Base-by-base conservation (phyloP, 2,329 filamentous ascomycete genomes). In the Xylariaceae sp. region DNA sequence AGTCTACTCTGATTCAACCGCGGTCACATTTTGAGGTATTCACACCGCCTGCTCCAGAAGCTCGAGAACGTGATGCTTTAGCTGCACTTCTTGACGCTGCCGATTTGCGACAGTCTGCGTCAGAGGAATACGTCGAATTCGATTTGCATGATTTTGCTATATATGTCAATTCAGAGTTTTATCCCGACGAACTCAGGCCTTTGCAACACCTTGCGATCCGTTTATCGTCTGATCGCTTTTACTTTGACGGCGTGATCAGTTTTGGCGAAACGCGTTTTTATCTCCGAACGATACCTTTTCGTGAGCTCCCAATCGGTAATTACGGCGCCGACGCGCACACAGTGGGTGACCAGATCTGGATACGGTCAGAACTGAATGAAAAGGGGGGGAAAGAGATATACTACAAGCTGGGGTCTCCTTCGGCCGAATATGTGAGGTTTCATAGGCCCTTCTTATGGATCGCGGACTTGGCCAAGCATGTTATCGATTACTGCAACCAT, bases 361-460 rank as follows among this genome's bases (percentile, higher is more conserved):
- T 93, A 2, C 80, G 84, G 18, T 89, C 89, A 0, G 47, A 62
- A 0, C 50, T 73, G 0, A 81, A 82, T 51, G 70, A 65, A 0
- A 65, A 66, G 0, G 67, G 60, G 2, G 67, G 66, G 16, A 58
- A 69, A 14, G 69, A 77, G 10, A 70, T 90, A 0, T 93, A 87
- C 76, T 95, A 92, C 66, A 78, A 78, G 9, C 71, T 96, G 0
- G 68, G 69, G 2, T 69, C 50, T 0, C 88, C 90, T 0, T 77
- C 84, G 0, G 23, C 59, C 0, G 84, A 86, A 40, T 96, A 95
- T 65, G 59, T 57, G 10, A 74, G 84, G 1, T 92, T 87, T 63
- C 81, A 87, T 56, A 47, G 73, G 0, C 79, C 83, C 0, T 93
- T 91, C 58, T 56, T 86, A 0, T 95, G 89, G 89, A 71, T 93